phyloP scores from a whole-genome alignment of 495 filamentous ascomycete genomes.

The Geopyxis carbonaria region DNA sequence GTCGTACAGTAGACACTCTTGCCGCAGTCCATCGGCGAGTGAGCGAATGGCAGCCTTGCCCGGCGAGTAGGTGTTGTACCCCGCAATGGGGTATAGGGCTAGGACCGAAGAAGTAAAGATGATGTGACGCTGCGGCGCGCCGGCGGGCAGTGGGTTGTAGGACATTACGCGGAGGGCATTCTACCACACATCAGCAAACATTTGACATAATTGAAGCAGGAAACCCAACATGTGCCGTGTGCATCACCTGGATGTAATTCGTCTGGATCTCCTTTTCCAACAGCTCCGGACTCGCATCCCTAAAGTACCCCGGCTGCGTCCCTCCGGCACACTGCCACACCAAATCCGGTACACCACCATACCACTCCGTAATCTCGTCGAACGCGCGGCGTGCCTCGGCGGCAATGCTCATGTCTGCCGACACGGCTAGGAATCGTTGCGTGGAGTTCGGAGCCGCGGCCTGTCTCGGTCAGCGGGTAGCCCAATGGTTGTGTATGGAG shows the following conservation, averaged over 20 bases:
- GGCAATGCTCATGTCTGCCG: slow-evolving; percentile 59
- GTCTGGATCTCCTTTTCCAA: slow-evolving; percentile 70
- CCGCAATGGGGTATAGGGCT: slow-evolving; percentile 58
- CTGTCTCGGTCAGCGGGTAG: slow-evolving; percentile 26
- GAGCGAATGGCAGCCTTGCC: slow-evolving; percentile 71
- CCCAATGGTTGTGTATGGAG: slow-evolving; percentile 8
- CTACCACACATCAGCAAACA: neutral
- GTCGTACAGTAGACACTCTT: slow-evolving; percentile 71
- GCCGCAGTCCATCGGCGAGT: slow-evolving; percentile 62
- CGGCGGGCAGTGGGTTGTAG: slow-evolving; percentile 27
- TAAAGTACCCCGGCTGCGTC: slow-evolving; percentile 59
- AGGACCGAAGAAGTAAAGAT: slow-evolving; percentile 71
- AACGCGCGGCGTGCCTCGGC: slow-evolving; percentile 51
- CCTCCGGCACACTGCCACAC: slow-evolving; percentile 74
- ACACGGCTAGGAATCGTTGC: slow-evolving; percentile 71
- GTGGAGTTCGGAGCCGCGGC: slow-evolving; percentile 39
- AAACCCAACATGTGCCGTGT: slow-evolving; percentile 51
- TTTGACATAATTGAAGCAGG: neutral
- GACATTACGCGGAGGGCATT: slow-evolving; percentile 45
- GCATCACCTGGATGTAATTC: slow-evolving; percentile 79
- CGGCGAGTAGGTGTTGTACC: slow-evolving; percentile 76
- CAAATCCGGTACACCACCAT: slow-evolving; percentile 42
- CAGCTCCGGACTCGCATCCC: slow-evolving; percentile 46
- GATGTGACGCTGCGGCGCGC: slow-evolving; percentile 46
- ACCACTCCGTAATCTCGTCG: slow-evolving; percentile 58